A percentile compares a stretch with the other conserved stretches of the same genome.
phyloP scores from a whole-genome alignment of 371 early-diverging fungal species.

The Vairimorpha apis region DNA sequence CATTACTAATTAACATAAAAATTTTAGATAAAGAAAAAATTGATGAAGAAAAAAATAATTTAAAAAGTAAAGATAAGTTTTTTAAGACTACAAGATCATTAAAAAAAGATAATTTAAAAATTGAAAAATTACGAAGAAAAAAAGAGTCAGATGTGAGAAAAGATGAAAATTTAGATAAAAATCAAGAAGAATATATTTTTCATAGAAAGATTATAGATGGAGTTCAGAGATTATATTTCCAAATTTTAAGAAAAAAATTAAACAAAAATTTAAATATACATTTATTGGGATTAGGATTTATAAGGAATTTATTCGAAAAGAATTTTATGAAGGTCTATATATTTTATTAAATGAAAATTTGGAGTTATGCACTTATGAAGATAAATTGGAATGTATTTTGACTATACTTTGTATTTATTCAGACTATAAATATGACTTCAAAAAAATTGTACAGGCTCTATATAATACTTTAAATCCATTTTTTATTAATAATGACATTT shows the following conservation, averaged over 20 bases:
- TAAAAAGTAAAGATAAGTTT: conserved; percentile 22
- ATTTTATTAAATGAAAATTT: conserved; percentile 43
- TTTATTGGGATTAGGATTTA: conserved; percentile 47
- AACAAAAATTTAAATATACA: conserved; percentile 31
- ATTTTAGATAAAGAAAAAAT: conserved; percentile 28
- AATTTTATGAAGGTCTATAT: conserved; percentile 49
- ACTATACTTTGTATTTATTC: conserved; percentile 35
- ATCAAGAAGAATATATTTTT: conserved; percentile 20
- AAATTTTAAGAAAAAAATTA: conserved; percentile 38
- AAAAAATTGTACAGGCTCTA: conserved; percentile 23
- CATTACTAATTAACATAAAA: conserved; percentile 21
- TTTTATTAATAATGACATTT: background rate
- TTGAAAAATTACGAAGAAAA: conserved; percentile 36
- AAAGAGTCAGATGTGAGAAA: conserved; percentile 15
- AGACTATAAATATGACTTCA: conserved; percentile 39
- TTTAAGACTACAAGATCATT: conserved; percentile 14
- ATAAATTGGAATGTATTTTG: conserved; percentile 31
- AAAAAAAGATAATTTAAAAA: conserved; percentile 17
- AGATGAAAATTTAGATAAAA: conserved; percentile 33
- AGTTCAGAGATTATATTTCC: conserved; percentile 45
- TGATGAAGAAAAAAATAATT: conserved; percentile 2
- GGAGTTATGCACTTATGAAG: background rate
- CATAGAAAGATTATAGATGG: conserved; percentile 41
- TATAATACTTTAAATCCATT: conserved; percentile 34
- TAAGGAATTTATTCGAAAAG: conserved; percentile 41